Evolutionary conservation across 106 monocot genomes (phyloP).

Genomic region (Platanthera guangdongensis): DNA sequence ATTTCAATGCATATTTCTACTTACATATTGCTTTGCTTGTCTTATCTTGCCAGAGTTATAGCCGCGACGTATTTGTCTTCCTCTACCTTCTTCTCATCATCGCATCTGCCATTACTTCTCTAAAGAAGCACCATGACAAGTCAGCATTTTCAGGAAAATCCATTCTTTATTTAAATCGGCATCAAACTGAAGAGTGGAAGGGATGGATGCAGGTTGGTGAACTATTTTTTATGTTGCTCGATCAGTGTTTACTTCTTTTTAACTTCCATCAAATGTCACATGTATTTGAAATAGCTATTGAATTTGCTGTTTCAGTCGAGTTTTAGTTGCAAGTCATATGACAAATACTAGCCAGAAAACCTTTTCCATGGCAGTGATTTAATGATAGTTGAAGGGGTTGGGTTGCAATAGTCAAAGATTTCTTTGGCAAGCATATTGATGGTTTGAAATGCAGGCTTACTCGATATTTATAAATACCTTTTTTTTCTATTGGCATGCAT

Average conservation of each 20-base stretch:
- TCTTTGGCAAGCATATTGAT: not conserved
- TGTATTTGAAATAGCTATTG: not conserved
- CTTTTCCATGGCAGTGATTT: not conserved
- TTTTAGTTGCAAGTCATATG: not conserved
- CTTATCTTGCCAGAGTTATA: slow-evolving; percentile 28
- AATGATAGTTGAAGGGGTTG: not conserved
- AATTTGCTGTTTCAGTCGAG: not conserved
- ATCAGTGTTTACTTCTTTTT: slow-evolving; percentile 4
- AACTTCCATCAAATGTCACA: not conserved
- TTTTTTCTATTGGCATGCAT: too few species aligned
- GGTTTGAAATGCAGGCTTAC: not conserved
- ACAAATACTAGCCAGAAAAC: not conserved
- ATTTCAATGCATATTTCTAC: not conserved
- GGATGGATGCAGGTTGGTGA: slow-evolving; percentile 45
- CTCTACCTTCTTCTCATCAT: slow-evolving; percentile 46
- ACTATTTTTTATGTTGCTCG: not conserved
- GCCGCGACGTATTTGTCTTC: slow-evolving; percentile 43
- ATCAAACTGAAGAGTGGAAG: slow-evolving; percentile 56
- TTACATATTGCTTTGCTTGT: not conserved
- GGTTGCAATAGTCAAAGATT: not conserved
- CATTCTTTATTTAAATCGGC: slow-evolving; percentile 42
- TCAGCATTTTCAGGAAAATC: slow-evolving; percentile 45
- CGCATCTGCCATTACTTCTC: slow-evolving; percentile 40
- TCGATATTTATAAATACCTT: not conserved
- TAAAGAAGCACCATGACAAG: slow-evolving; percentile 40